Conservation (phyloP, 345 rosid species). For the Iberis pinnata region DNA sequence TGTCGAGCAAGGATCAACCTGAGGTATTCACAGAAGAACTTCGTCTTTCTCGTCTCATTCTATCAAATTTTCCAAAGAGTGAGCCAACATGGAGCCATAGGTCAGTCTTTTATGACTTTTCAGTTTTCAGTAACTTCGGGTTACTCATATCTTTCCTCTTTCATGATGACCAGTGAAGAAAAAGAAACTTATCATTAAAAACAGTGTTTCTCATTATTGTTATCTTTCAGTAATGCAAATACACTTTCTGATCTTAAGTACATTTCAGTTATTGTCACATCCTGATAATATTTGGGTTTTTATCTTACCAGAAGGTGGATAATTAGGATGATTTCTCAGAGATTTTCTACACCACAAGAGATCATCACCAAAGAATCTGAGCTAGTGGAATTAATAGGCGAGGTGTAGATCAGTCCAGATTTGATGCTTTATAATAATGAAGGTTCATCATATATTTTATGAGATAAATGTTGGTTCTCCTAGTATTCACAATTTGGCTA, state of each 20-base stretch:
- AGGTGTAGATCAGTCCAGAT: conserved; percentile 61
- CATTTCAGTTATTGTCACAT: background rate
- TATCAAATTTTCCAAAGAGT: conserved; percentile 80
- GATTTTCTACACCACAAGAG: conserved; percentile 38
- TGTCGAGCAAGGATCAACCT: conserved; percentile 40
- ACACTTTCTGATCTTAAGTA: background rate
- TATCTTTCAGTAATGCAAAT: background rate
- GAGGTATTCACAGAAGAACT: conserved; percentile 55
- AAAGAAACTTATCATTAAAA: background rate
- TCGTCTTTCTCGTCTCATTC: conserved; percentile 59
- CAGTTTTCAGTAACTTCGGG: conserved; percentile 1
- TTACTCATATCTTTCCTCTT: background rate
- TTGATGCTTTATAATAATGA: conserved; percentile 40
- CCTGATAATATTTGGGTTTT: background rate
- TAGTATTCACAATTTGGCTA: conserved; percentile 9
- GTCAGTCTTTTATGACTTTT: too few relatives aligned
- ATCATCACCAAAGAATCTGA: conserved; percentile 71
- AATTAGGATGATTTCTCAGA: conserved; percentile 59
- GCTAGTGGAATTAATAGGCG: conserved; percentile 73
- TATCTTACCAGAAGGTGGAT: conserved; percentile 70
- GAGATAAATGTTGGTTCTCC: conserved; percentile 8
- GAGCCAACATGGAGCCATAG: conserved; percentile 95
- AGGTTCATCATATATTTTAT: conserved; percentile 42
- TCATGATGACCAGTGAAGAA: conserved; percentile 4
- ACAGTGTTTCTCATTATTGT: background rate